Conservation (phyloP, 2,329 filamentous ascomycete genomes). For the Pseudohalonectria lignicola region DNA sequence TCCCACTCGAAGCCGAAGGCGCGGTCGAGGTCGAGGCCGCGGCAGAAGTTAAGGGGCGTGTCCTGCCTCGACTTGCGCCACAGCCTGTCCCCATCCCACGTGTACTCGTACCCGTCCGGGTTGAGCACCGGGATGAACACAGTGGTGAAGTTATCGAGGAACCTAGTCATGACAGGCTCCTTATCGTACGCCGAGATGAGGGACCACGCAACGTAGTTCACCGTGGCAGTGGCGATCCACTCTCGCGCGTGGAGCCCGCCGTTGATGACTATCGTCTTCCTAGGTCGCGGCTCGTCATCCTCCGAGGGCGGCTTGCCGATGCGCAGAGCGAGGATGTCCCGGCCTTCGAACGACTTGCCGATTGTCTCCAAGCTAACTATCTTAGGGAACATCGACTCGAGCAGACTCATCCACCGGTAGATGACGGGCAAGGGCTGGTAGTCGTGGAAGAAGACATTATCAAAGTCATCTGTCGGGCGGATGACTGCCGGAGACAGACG, state of each 20-base stretch:
- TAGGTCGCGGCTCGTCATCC: slow-evolving; percentile 14
- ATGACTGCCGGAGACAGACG: neutral
- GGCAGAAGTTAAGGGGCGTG: slow-evolving; percentile 73
- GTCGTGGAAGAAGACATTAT: slow-evolving; percentile 81
- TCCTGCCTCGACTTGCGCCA: slow-evolving; percentile 92
- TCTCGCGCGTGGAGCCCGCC: slow-evolving; percentile 90
- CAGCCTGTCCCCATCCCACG: slow-evolving; percentile 80
- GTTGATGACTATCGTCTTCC: slow-evolving; percentile 38
- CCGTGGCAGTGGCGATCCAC: slow-evolving; percentile 90
- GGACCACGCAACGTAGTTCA: slow-evolving; percentile 83
- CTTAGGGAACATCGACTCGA: slow-evolving; percentile 78
- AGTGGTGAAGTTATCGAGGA: slow-evolving; percentile 78
- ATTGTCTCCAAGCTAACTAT: slow-evolving; percentile 57
- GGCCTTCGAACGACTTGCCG: slow-evolving; percentile 79
- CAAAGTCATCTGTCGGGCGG: slow-evolving; percentile 15
- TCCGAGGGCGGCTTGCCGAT: slow-evolving; percentile 40
- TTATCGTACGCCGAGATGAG: slow-evolving; percentile 77
- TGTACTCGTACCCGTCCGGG: slow-evolving; percentile 89
- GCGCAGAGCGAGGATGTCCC: slow-evolving; percentile 72
- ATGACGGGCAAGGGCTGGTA: slow-evolving; percentile 77
- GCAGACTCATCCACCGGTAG: slow-evolving; percentile 67
- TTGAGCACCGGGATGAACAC: slow-evolving; percentile 84
- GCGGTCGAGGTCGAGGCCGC: slow-evolving; percentile 80
- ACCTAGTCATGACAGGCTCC: slow-evolving; percentile 55
- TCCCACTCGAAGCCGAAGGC: slow-evolving; percentile 82